Base-by-base conservation (phyloP, 345 rosid species). In the Raphanus raphanistrum region DNA sequence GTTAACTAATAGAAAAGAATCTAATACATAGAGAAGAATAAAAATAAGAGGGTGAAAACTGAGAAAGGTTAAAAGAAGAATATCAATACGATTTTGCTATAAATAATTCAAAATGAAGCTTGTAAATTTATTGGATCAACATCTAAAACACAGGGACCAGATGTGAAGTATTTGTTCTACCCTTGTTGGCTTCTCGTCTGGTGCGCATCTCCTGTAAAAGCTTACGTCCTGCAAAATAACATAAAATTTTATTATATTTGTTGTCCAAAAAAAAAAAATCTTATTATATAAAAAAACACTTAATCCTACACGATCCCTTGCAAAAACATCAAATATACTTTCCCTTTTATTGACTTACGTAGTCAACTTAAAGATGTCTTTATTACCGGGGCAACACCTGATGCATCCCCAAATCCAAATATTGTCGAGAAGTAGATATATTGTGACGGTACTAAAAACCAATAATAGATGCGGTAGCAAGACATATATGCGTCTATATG, bases 111-210 rank as follows among this genome's bases (percentile, higher is more conserved):
- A 52, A 79, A 62, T 16, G 35, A 63, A 38, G 41, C 72, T 68
- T 21, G 81, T 36, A 57, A 55, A 68, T 68, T 68, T 74, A 55
- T 54, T 29, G 15, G 61, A 55, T 63, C 75, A 54, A 63, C 59
- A 68, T 68, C 82, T 79, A 62, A 61, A 63, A 68, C 66, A 69
- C 43, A 45, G 13, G 72, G n/a, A 69, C 55, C 61, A 62, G 12
- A 48, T 62, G 29, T 33, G 48, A 55, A 66, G 62, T 28, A 3
- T 5, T 29, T 27, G 83, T 76, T 82, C 81, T 79, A 87, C 86
- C 86, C 87, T 84, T 84, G 88, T 76, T 78, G 86, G 83, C 86
- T 77, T 80, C 89, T 84, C 84, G 80, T 85, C 86, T 78, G 87
- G 71, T 87, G 82, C 63, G 75, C 81, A 84, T 87, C 87, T 79